Conservation (phyloP, 208 protist genomes). For the Wallacemonas collosoma region DNA sequence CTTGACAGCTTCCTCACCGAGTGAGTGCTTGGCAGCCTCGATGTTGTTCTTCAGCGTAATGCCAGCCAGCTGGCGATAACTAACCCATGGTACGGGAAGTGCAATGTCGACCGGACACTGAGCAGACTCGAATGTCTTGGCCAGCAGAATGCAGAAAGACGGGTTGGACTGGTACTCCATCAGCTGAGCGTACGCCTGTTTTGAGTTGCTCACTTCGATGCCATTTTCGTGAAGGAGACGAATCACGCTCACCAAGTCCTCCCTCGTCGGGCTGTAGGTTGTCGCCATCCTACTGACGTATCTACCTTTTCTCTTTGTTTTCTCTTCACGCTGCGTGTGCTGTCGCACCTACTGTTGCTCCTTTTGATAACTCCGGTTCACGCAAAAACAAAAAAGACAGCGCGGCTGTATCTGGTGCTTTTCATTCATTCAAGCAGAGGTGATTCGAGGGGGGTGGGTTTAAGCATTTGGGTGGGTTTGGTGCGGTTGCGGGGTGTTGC, state of each 20-base stretch:
- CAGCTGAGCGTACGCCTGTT: conserved; percentile 76
- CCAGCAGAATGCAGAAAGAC: conserved; percentile 76
- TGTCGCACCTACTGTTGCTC: no score
- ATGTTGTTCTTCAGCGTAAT: conserved; percentile 90
- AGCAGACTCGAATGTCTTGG: conserved; percentile 59
- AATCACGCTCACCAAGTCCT: conserved; percentile 73
- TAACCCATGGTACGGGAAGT: conserved; percentile 57
- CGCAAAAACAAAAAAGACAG: no score
- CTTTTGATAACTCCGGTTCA: no score
- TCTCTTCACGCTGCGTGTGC: no score
- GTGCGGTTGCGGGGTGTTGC: no score
- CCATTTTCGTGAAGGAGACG: conserved; percentile 85
- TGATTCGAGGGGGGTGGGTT: no score
- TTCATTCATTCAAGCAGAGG: no score
- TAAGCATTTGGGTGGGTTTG: no score
- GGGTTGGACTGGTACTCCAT: conserved; percentile 84
- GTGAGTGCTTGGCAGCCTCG: conserved; percentile 46
- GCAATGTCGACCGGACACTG: conserved; percentile 53
- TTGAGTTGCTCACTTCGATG: conserved; percentile 79
- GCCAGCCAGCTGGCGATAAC: conserved; percentile 77
- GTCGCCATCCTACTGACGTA: background rate
- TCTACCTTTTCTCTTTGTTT: no score
- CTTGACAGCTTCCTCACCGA: conserved; percentile 76
- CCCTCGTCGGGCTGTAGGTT: conserved; percentile 42
- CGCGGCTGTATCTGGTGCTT: no score